Base-by-base conservation (phyloP, 176 grass and related monocot species). In the Eragrostis curvula region DNA sequence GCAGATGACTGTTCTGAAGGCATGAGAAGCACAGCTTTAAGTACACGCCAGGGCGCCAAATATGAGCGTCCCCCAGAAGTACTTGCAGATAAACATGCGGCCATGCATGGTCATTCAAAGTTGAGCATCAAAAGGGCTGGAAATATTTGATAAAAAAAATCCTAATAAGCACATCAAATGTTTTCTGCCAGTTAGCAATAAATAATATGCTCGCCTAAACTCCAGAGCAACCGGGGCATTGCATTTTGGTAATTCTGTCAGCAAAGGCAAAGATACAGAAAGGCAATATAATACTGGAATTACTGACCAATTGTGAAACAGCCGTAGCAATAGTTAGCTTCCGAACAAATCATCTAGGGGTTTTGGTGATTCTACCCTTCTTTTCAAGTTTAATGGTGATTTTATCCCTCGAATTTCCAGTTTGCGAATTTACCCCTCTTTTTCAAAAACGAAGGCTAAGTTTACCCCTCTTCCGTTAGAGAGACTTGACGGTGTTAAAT, bases 1-100 rank as follows among this genome's bases (percentile, higher is more conserved):
- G 6, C 23, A 58, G 43, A 68, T 81, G 50, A 52, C 46, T 70
- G 73, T n/a, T n/a, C 65, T 61, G 20, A 57, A 57, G 13, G 20
- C 74, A 6, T 21, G 47, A 72, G 39, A 16, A 67, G 20, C 64
- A 36, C 73, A 85, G 50, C 72, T 84, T 84, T 68, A 68, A 3
- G 41, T 58, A 60, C 51, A 49, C 50, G 56, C 40, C 48, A 52
- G 28, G 53, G n/a, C 80, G 10, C 46, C 50, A 60, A 18, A 66
- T 28, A 27, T 32, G 40, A 36, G 45, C 24, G 43, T 44, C 12
- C 32, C 59, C 18, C 62, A 84, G 27, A 13, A 5, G 2, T 7
- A 18, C 58, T 74, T 59, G 56, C 56, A 59, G 56, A 21, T 27
- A 74, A 83, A 83, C 45, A 83, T 74, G 62, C 39, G 68, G 49